Conservation (phyloP, 2,329 filamentous ascomycete genomes). For the Calonectria pauciramosa region DNA sequence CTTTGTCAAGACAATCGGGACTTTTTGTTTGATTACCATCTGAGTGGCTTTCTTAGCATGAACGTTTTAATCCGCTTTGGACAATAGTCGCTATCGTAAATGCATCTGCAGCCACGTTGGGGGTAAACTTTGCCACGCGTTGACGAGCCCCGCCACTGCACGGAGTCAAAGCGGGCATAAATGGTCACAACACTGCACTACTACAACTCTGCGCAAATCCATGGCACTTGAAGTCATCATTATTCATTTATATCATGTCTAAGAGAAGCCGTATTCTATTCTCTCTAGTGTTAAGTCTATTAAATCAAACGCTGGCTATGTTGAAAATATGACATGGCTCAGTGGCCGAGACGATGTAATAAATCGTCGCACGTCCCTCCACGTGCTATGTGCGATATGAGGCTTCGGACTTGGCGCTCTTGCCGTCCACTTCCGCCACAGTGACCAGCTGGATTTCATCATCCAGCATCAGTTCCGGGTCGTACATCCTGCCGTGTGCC, state of each 20-base stretch:
- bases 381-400: not conserved
- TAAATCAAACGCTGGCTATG: slow-evolving; percentile 4
- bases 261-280: not conserved
- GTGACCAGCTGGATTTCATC: slow-evolving; percentile 51
- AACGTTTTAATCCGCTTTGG: not conserved
- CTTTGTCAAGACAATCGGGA: not conserved
- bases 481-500: slow-evolving; percentile 46
- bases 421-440: slow-evolving; percentile 31
- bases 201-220: not conserved
- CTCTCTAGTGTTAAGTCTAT: not conserved
- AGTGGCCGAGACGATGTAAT: not conserved
- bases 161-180: not conserved
- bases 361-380: not conserved
- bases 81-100: not conserved
- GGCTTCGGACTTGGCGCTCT: slow-evolving; percentile 28
- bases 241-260: not conserved
- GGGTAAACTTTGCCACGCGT: not conserved
- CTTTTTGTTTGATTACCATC: not conserved
- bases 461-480: slow-evolving; percentile 50
- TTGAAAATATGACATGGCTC: not conserved
- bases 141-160: not conserved
- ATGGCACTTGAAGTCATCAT: not conserved
- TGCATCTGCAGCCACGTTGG: not conserved
- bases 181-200: not conserved
- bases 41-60: not conserved